A percentile compares a stretch with the other conserved stretches of the same genome.
Conservation (phyloP, 805 yeast species). For the Metschnikowia reukaufii region DNA sequence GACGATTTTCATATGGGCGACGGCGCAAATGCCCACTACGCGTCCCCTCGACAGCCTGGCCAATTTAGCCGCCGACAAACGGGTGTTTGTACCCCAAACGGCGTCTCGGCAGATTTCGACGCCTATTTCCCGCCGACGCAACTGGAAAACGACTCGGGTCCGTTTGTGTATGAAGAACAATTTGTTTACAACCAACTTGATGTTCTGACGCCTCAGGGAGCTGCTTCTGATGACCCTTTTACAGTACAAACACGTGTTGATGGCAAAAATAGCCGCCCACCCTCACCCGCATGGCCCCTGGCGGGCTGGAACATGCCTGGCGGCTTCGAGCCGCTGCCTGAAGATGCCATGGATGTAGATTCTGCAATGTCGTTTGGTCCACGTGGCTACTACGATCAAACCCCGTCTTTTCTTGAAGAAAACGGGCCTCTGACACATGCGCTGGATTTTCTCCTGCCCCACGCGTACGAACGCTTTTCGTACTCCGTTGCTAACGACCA, state of each 20-base stretch:
- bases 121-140: conserved; percentile 7
- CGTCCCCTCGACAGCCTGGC: neutral
- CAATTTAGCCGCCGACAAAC: neutral
- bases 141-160: conserved; percentile 7
- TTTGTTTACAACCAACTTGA: conserved; percentile 6
- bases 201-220: too few species aligned
- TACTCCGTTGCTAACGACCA: neutral
- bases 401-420: neutral
- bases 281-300: conserved; percentile 2
- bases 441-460: neutral
- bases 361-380: conserved; percentile 34
- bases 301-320: conserved; percentile 18
- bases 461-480: conserved; percentile 2
- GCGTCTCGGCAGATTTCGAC: neutral
- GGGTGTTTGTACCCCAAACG: neutral
- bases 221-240: too few species aligned
- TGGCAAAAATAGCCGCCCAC: neutral
- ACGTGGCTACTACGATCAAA: neutral
- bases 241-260: neutral
- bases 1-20: neutral
- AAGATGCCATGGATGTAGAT: conserved; percentile 35
- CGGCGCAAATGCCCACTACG: neutral
- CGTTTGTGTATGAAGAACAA: conserved; percentile 9
- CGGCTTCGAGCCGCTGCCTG: conserved; percentile 8
- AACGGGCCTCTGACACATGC: neutral